A percentile compares a stretch with the other conserved stretches of the same genome.
Evolutionary conservation across 345 rosid species (phyloP).

Genomic region (Streptanthus diversifolius): DNA sequence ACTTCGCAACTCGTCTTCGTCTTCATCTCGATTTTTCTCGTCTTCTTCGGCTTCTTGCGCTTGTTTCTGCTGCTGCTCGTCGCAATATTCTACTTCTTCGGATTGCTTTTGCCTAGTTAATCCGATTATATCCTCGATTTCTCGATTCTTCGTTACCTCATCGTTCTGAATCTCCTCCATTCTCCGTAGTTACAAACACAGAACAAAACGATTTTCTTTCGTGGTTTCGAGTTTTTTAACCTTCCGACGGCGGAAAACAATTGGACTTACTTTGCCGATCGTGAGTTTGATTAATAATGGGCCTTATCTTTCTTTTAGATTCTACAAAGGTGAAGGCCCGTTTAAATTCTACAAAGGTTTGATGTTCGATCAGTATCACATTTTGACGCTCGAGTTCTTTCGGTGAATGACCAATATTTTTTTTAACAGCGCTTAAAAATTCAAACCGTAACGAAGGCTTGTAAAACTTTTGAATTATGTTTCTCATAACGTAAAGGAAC

Average conservation of each 20-base stretch:
- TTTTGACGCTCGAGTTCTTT: too few relatives aligned
- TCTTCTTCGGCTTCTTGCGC: slow-evolving; percentile 12
- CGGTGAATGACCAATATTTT: neutral
- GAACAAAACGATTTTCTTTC: neutral
- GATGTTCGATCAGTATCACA: too few relatives aligned
- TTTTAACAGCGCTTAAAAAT: neutral
- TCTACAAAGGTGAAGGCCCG: too few relatives aligned
- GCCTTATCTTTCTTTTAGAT: neutral
- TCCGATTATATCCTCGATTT: neutral
- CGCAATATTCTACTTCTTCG: slow-evolving; percentile 23
- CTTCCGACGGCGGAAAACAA: slow-evolving; percentile 14
- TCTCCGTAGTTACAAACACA: neutral
- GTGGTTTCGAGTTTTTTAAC: slow-evolving; percentile 2
- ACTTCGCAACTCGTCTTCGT: slow-evolving; percentile 48
- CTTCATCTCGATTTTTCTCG: slow-evolving; percentile 32
- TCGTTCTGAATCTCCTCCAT: slow-evolving; percentile 27
- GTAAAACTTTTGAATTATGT: neutral
- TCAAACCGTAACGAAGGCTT: neutral
- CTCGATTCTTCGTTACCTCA: slow-evolving; percentile 12
- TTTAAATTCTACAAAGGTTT: too few relatives aligned
- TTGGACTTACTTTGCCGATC: neutral
- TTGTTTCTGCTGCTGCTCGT: slow-evolving; percentile 6
- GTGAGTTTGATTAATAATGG: neutral
- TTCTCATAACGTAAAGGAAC: neutral
- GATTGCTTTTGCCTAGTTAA: neutral